phyloP scores from a whole-genome alignment of 805 yeast genomes.

The Pichia nanzhaoensis region DNA sequence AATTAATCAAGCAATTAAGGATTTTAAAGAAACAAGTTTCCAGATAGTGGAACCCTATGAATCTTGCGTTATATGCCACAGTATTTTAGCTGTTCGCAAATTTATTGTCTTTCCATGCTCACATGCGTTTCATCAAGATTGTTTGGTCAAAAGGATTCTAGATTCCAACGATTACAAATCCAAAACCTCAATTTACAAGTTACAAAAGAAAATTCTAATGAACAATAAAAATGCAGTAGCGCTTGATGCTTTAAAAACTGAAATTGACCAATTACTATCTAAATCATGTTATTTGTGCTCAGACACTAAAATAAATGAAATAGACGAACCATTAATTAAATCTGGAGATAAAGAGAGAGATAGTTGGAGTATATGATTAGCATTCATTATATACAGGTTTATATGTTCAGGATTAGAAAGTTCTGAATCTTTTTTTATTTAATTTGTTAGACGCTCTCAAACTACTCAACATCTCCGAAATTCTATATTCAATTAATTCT shows the following conservation, averaged over 20 bases:
- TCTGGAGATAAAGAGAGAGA: conserved; percentile 32
- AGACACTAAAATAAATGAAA: conserved; percentile 58
- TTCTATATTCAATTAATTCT: conserved; percentile 57
- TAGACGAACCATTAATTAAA: conserved; percentile 58
- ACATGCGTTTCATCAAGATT: conserved; percentile 86
- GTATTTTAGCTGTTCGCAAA: conserved; percentile 61
- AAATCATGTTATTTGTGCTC: conserved; percentile 73
- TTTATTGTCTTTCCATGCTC: conserved; percentile 84
- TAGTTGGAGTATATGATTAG: conserved; percentile 42
- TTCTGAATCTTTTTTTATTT: conserved; percentile 16
- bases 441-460: conserved; percentile 21
- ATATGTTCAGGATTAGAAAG: conserved; percentile 11
- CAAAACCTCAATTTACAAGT: conserved; percentile 52
- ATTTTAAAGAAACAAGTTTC: conserved; percentile 43
- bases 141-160: conserved; percentile 58
- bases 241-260: conserved; percentile 30
- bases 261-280: conserved; percentile 53
- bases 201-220: conserved; percentile 38
- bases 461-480: conserved; percentile 41
- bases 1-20: conserved; percentile 52
- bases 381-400: not conserved
- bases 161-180: conserved; percentile 60
- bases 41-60: conserved; percentile 77
- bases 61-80: conserved; percentile 67
- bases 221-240: conserved; percentile 29